Conservation (phyloP, 176 grass and related monocot genomes). For the Hordeum marinum region DNA sequence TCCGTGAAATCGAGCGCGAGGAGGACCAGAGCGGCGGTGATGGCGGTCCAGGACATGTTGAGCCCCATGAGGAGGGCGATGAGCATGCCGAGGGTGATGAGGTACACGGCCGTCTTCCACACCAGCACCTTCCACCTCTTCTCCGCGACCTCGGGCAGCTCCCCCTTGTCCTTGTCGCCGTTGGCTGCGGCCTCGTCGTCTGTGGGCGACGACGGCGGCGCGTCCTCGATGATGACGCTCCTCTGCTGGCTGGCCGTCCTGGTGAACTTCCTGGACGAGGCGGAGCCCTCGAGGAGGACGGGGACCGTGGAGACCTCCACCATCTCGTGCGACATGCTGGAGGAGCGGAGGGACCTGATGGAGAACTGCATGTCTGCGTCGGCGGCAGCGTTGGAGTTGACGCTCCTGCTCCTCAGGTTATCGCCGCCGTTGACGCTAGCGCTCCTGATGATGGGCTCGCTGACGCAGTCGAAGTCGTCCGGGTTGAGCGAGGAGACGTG, state of each 20-base stretch:
- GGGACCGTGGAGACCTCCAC: slow-evolving; percentile 37
- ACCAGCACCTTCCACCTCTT: slow-evolving; percentile 52
- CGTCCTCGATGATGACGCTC: slow-evolving; percentile 48
- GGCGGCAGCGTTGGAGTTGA: slow-evolving; percentile 16
- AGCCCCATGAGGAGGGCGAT: slow-evolving; percentile 72
- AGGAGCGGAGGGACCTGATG: slow-evolving; percentile 43
- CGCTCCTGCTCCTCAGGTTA: slow-evolving; percentile 49
- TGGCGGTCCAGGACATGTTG: slow-evolving; percentile 89
- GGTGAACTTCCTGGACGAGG: slow-evolving; percentile 39
- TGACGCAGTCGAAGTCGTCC: slow-evolving; percentile 44
- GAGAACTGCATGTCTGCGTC: slow-evolving; percentile 45
- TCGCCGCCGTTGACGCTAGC: slow-evolving; percentile 21
- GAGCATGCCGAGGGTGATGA: slow-evolving; percentile 86
- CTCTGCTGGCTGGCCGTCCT: slow-evolving; percentile 44
- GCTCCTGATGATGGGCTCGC: slow-evolving; percentile 50
- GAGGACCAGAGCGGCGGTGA: slow-evolving; percentile 80
- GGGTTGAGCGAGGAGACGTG: slow-evolving; percentile 56
- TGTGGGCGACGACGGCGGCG: slow-evolving; percentile 5
- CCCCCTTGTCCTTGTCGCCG: slow-evolving; percentile 35
- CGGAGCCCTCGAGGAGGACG: not conserved
- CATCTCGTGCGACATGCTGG: slow-evolving; percentile 50
- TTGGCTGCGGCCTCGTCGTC: not conserved
- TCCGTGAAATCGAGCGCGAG: slow-evolving; percentile 86
- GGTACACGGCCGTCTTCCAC: slow-evolving; percentile 80
- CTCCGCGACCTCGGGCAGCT: slow-evolving; percentile 31